Evolutionary conservation across 2,329 filamentous ascomycete genomes (phyloP).

Genomic region (Colletotrichum sp.): DNA sequence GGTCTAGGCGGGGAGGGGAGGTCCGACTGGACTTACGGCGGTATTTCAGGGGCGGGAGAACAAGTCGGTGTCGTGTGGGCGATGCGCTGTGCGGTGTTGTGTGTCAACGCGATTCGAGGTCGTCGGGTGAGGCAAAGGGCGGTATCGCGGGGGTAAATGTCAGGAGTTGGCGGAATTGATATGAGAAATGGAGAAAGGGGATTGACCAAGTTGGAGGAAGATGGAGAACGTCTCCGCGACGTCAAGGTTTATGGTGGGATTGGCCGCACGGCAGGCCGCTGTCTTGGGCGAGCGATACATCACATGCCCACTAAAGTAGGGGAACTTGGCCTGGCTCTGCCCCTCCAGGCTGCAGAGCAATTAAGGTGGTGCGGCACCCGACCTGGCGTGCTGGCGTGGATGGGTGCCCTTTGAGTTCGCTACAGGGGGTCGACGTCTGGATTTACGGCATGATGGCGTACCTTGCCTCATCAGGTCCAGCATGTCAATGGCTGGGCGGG

Average conservation of each 20-base stretch:
- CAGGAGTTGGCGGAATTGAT: background rate
- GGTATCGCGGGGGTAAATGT: background rate
- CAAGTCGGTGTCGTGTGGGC: background rate
- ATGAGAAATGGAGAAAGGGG: constrained; percentile 11
- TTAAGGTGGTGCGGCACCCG: background rate
- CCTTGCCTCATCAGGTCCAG: background rate
- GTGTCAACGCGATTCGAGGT: background rate
- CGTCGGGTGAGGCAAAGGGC: background rate
- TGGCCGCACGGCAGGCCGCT: background rate
- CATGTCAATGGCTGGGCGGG: background rate
- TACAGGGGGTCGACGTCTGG: background rate
- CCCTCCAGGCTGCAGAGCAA: constrained; percentile 15
- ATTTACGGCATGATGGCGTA: background rate
- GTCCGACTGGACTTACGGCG: constrained; percentile 12
- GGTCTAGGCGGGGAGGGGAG: constrained; percentile 1
- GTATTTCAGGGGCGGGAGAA: background rate
- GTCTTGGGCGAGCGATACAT: background rate
- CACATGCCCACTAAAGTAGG: constrained; percentile 8
- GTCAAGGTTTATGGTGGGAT: constrained; percentile 12
- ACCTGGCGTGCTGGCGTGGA: background rate
- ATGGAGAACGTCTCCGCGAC: constrained; percentile 14
- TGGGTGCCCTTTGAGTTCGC: background rate
- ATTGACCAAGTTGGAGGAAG: background rate
- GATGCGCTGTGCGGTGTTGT: background rate
- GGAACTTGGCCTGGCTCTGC: background rate